Evolutionary conservation across 352 stramenopile species (phyloP).

Genomic region (Phytophthora europaea): DNA sequence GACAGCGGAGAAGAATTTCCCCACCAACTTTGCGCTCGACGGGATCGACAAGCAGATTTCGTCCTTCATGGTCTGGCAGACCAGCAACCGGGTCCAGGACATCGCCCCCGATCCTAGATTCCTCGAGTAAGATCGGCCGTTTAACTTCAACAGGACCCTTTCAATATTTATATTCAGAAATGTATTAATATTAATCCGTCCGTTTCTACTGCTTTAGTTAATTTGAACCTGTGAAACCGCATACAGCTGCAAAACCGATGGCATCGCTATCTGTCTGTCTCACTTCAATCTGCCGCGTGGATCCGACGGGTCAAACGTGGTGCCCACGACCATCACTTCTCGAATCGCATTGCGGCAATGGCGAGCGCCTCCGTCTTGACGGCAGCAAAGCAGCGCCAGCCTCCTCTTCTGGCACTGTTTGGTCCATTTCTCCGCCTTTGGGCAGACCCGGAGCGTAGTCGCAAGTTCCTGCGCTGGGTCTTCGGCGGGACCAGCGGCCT

Average conservation of each 20-base stretch:
- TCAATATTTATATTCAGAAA: background rate
- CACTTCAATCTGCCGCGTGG: background rate
- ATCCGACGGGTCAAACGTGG: background rate
- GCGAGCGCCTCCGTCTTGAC: background rate
- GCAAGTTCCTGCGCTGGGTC: slow-evolving; percentile 20
- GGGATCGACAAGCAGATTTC: slow-evolving; percentile 4
- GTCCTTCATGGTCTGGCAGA: slow-evolving; percentile 11
- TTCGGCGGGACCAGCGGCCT: slow-evolving; percentile 14
- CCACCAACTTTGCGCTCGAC: slow-evolving; percentile 4
- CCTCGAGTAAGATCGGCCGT: too few species aligned
- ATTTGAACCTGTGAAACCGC: too few species aligned
- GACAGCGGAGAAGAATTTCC: slow-evolving; percentile 1
- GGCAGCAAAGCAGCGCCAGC: background rate
- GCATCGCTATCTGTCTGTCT: background rate
- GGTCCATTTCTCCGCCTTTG: slow-evolving; percentile 17
- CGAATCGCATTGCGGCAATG: background rate
- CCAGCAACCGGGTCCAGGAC: background rate
- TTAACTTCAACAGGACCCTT: slow-evolving; percentile 6
- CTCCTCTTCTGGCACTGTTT: background rate
- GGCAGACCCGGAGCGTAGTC: slow-evolving; percentile 14
- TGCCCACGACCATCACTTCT: slow-evolving; percentile 4
- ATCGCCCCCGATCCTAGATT: background rate
- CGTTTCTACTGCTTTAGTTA: too few species aligned
- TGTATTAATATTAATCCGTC: too few species aligned
- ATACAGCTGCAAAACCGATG: too few species aligned